Conservation (phyloP, 2,329 filamentous ascomycete genomes). For the Ophiostoma pallidulum region DNA sequence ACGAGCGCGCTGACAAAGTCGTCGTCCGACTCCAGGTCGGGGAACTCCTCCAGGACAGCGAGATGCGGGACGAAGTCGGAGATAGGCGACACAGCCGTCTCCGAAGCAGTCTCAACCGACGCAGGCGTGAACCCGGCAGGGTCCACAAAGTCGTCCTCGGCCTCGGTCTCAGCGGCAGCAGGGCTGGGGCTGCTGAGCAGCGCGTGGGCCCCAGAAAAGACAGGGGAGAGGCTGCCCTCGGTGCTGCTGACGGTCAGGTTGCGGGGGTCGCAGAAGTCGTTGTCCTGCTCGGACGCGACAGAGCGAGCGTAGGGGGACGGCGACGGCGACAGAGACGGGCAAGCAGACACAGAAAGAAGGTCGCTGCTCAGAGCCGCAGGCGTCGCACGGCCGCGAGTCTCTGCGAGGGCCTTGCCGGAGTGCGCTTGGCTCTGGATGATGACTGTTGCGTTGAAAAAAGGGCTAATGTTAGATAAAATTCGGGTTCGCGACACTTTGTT, state of each 20-base stretch:
- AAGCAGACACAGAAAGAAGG: constrained; percentile 54
- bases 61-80: constrained; percentile 50
- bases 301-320: constrained; percentile 69
- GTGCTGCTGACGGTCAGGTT: constrained; percentile 65
- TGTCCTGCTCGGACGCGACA: constrained; percentile 58
- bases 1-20: constrained; percentile 70
- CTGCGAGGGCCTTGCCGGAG: constrained; percentile 29
- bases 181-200: too few relatives aligned
- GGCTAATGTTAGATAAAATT: constrained; percentile 4
- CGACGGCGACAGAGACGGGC: constrained; percentile 79
- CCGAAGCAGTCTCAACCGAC: constrained; percentile 17
- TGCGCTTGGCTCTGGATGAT: constrained; percentile 39
- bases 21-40: constrained; percentile 85
- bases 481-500: not conserved
- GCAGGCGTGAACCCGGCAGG: constrained; percentile 33
- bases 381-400: constrained; percentile 23
- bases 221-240: constrained; percentile 42
- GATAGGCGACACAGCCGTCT: constrained; percentile 28
- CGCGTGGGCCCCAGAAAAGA: constrained; percentile 56
- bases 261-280: constrained; percentile 85
- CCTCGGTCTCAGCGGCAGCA: constrained; percentile 55
- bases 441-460: constrained; percentile 27
- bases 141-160: constrained; percentile 39
- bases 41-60: constrained; percentile 73
- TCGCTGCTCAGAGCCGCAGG: constrained; percentile 47